A percentile compares a stretch with the other conserved stretches of the same genome.
phyloP scores from a whole-genome alignment of 2,329 filamentous ascomycete species.

The Daldinia eschscholtzii region DNA sequence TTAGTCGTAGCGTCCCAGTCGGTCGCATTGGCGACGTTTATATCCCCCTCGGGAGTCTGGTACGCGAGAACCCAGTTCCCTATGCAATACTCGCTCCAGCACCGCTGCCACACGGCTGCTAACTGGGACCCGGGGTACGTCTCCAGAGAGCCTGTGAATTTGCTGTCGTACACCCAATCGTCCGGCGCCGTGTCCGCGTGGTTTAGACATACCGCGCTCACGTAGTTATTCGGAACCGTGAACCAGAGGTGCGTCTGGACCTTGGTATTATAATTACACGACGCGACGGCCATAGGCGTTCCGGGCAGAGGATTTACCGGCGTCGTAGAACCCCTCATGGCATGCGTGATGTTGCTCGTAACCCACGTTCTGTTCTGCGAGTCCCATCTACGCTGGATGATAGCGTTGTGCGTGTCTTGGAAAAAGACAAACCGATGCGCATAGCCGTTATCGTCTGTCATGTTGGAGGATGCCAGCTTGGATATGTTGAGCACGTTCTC shows the following conservation, averaged over 20 bases:
- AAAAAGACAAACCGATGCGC: conserved; percentile 46
- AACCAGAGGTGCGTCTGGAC: conserved; percentile 32
- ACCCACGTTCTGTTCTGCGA: conserved; percentile 39
- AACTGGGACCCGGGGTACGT: conserved; percentile 22
- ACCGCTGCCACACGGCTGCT: conserved; percentile 38
- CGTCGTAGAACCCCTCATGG: conserved; percentile 11
- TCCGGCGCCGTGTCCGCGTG: conserved; percentile 9
- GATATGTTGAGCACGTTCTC: conserved; percentile 40
- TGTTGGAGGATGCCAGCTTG: conserved; percentile 43
- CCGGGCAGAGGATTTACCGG: conserved; percentile 20
- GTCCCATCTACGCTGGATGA: conserved; percentile 47
- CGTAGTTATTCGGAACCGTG: conserved; percentile 12
- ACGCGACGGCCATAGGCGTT: conserved; percentile 29
- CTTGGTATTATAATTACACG: conserved; percentile 1
- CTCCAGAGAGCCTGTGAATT: not conserved
- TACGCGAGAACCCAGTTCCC: conserved; percentile 38
- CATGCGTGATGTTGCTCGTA: conserved; percentile 36
- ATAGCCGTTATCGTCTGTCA: conserved; percentile 41
- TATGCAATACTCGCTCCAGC: conserved; percentile 14
- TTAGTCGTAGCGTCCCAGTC: conserved; percentile 16
- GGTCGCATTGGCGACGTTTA: conserved; percentile 33
- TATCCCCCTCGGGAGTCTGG: conserved; percentile 31
- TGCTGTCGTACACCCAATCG: conserved; percentile 25
- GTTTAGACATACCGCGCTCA: not conserved
- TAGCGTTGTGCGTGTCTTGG: conserved; percentile 41